Evolutionary conservation across 2,329 filamentous ascomycete genomes (phyloP).

Genomic region (Colletotrichum sp.): DNA sequence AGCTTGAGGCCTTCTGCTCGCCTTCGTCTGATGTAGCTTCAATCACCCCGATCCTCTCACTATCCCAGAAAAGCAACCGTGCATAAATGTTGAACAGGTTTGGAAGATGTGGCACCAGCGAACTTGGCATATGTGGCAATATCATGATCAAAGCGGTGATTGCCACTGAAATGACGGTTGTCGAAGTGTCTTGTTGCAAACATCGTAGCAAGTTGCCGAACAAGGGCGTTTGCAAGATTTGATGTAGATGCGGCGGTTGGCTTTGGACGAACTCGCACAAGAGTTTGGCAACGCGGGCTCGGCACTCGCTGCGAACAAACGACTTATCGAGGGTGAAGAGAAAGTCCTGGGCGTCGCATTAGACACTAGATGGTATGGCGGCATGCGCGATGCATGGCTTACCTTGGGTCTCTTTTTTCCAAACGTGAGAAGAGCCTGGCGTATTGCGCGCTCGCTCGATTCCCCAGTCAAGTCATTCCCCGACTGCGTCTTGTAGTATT

Average conservation of each 20-base stretch:
- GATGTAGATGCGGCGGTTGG: conserved; percentile 80
- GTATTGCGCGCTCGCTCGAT: conserved; percentile 54
- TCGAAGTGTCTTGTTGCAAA: conserved; percentile 78
- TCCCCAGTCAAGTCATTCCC: conserved; percentile 41
- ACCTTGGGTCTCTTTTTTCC: conserved; percentile 73
- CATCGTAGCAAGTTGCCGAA: conserved; percentile 76
- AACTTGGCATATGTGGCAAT: conserved; percentile 78
- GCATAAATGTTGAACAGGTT: conserved; percentile 83
- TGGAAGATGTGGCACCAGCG: conserved; percentile 71
- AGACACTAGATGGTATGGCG: conserved; percentile 12
- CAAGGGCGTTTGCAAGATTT: conserved; percentile 73
- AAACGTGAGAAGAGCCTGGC: conserved; percentile 58
- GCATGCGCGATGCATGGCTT: background rate
- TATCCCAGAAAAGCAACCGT: conserved; percentile 79
- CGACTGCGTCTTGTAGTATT: conserved; percentile 29
- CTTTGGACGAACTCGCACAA: conserved; percentile 75
- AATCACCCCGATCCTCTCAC: conserved; percentile 47
- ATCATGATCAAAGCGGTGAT: conserved; percentile 82
- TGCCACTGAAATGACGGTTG: conserved; percentile 76
- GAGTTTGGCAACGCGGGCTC: conserved; percentile 68
- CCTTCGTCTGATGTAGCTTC: conserved; percentile 43
- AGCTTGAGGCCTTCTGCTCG: conserved; percentile 36
- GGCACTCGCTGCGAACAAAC: conserved; percentile 67
- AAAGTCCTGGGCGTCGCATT: conserved; percentile 57
- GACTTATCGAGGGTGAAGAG: conserved; percentile 69